phyloP scores from a whole-genome alignment of 441 rosid species.

The Adansonia grandidieri region DNA sequence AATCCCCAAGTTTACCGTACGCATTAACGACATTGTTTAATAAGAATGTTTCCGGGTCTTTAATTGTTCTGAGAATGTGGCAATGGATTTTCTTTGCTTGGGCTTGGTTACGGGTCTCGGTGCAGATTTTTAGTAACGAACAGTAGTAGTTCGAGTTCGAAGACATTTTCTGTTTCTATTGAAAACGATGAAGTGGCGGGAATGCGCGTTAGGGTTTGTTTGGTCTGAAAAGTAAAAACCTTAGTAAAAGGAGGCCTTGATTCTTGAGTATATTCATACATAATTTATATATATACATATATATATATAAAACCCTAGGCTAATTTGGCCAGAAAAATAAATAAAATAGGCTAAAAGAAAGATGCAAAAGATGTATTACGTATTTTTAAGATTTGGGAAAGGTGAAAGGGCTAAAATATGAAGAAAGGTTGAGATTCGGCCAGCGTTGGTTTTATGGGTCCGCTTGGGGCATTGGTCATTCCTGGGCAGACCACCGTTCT shows the following conservation, averaged over 20 bases:
- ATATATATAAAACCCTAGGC: too few relatives aligned
- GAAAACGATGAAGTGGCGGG: conserved; percentile 38
- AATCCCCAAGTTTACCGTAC: conserved; percentile 46
- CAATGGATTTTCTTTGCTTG: conserved; percentile 75
- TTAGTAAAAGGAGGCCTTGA: too few relatives aligned
- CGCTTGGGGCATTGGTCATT: background rate
- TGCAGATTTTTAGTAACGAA: conserved; percentile 66
- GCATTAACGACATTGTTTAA: conserved; percentile 56
- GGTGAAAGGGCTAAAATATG: too few relatives aligned
- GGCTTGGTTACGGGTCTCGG: conserved; percentile 43
- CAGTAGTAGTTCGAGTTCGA: conserved; percentile 47
- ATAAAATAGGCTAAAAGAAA: too few relatives aligned
- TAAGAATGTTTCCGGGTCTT: conserved; percentile 57
- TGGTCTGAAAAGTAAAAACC: background rate
- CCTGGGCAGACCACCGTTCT: background rate
- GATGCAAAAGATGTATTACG: too few relatives aligned
- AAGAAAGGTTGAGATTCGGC: too few relatives aligned
- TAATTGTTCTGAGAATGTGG: conserved; percentile 53
- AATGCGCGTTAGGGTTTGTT: conserved; percentile 18
- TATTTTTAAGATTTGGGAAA: too few relatives aligned
- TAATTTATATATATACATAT: too few relatives aligned
- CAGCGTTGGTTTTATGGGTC: background rate
- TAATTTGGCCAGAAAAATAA: too few relatives aligned
- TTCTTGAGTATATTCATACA: too few relatives aligned
- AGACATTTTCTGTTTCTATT: conserved; percentile 40